phyloP scores from a whole-genome alignment of 2,329 filamentous ascomycete genomes.

The Lasiodiplodia hormozganensis region DNA sequence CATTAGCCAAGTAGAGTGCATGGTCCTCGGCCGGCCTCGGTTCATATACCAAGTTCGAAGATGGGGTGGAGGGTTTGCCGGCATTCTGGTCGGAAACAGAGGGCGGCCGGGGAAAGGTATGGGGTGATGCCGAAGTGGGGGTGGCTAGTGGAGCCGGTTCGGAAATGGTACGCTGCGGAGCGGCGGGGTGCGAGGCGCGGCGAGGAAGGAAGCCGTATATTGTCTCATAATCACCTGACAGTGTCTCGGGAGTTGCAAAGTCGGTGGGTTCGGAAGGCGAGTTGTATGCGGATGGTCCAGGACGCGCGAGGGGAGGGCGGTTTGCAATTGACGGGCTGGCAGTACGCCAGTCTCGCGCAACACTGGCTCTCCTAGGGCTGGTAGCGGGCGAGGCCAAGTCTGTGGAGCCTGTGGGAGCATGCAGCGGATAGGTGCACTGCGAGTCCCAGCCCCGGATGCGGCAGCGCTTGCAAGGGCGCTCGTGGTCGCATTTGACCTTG shows the following conservation, averaged over 20 bases:
- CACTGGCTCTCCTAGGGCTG: conserved; percentile 9
- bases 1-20: conserved; percentile 2
- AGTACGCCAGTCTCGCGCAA: neutral
- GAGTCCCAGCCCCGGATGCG: conserved; percentile 10
- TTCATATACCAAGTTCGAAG: neutral
- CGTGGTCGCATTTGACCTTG: conserved; percentile 28
- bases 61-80: neutral
- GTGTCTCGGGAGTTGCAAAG: neutral
- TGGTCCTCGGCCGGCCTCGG: neutral
- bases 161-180: neutral
- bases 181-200: neutral
- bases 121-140: neutral
- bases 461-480: conserved; percentile 25
- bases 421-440: conserved; percentile 17
- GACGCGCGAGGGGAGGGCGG: neutral
- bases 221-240: neutral
- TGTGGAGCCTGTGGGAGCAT: neutral
- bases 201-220: neutral
- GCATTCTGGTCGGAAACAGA: neutral
- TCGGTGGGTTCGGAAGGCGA: neutral
- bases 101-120: neutral
- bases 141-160: conserved; percentile 10
- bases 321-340: conserved; percentile 3
- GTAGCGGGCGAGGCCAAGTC: neutral
- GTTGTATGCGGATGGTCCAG: neutral